A percentile compares a stretch with the other conserved stretches of the same genome.
phyloP scores from a whole-genome alignment of 768 basidiomycete genomes.

The Xanthoconium stramineum region DNA sequence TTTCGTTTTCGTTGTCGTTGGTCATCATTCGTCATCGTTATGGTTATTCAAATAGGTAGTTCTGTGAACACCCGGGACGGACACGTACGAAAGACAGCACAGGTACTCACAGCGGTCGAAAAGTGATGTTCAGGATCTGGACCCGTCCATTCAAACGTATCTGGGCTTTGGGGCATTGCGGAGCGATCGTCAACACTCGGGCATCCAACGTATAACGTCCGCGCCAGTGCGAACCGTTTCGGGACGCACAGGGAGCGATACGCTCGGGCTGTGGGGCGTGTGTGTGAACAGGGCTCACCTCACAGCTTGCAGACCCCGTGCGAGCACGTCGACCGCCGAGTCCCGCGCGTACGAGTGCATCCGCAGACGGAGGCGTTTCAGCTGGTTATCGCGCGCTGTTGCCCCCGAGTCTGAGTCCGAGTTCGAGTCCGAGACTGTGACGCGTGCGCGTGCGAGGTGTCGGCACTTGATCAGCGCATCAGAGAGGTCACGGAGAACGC shows the following conservation, averaged over 20 bases:
- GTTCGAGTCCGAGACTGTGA: no score
- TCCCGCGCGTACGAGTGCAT: slow-evolving; percentile 40
- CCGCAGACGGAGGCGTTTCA: slow-evolving; percentile 35
- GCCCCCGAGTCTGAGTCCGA: background rate
- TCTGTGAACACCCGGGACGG: background rate
- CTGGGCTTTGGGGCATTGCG: slow-evolving; percentile 35
- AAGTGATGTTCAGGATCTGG: slow-evolving; percentile 62
- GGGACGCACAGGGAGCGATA: background rate
- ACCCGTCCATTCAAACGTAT: slow-evolving; percentile 53
- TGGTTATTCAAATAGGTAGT: background rate
- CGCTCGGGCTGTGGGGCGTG: no score
- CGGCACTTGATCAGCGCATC: slow-evolving; percentile 27
- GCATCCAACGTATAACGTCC: background rate
- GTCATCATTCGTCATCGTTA: background rate
- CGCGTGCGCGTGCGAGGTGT: background rate
- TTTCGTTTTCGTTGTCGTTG: background rate
- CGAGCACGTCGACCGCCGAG: slow-evolving; percentile 26
- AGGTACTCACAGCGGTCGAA: slow-evolving; percentile 51
- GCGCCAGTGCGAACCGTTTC: background rate
- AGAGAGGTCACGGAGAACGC: slow-evolving; percentile 26
- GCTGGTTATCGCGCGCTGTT: slow-evolving; percentile 2
- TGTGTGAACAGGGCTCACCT: slow-evolving; percentile 30
- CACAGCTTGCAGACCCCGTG: slow-evolving; percentile 32
- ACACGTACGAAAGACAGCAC: background rate
- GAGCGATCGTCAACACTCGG: background rate